Evolutionary conservation across 169 alveolate species (phyloP), one percentile per base, ranked within the genome.

Genomic region (Eimeria falciformis): DNA sequence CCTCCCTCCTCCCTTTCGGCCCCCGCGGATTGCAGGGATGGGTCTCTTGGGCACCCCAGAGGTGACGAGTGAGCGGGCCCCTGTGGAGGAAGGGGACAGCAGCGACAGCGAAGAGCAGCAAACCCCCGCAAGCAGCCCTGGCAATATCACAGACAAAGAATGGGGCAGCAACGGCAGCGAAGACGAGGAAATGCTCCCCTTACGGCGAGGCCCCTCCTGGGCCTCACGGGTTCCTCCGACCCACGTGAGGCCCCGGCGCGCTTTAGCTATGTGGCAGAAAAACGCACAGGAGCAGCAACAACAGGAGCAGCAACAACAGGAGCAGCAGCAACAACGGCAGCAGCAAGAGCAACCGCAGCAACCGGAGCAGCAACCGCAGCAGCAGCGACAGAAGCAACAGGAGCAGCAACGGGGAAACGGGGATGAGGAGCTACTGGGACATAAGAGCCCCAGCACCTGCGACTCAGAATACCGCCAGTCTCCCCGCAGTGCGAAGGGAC

Each of bases 41-140:
- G 88, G 88, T 53, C 88, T 78, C 53, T 25, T 78, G 45, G 73
- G 88, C 56, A n/a, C 71, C 55, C 21, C 71, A n/a, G 88, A 78
- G 25, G 18, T n/a, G 21, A 3, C 12, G 56, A 53, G 88, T 6
- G 27, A 23, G 85, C 85, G 47, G 85, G 68, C 66, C 85, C 23
- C 62, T 29, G 29, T 29, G 55, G 56, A 75, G 37, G 46, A 37
- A n/a, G 25, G 9, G 7, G 18, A 53, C 65, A 53, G 65, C 65
- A 40, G 85, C 66, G 40, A 33, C 40, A 33, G 40, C 40, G 40
- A 33, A 33, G 40, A 33, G 2, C 40, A 33, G 40, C 40, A 33
- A 33, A 33, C 2, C 2, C 40, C 40, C 40, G 40, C 40, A 33
- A 33, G 40, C 40, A 33, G 40, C 40, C 40, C 40, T 2, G 40